These are phyloP conservation scores for Coemansia sp. DNA, from an alignment of 192 early-diverging fungal species.

Conservation along the genomic window DNA sequence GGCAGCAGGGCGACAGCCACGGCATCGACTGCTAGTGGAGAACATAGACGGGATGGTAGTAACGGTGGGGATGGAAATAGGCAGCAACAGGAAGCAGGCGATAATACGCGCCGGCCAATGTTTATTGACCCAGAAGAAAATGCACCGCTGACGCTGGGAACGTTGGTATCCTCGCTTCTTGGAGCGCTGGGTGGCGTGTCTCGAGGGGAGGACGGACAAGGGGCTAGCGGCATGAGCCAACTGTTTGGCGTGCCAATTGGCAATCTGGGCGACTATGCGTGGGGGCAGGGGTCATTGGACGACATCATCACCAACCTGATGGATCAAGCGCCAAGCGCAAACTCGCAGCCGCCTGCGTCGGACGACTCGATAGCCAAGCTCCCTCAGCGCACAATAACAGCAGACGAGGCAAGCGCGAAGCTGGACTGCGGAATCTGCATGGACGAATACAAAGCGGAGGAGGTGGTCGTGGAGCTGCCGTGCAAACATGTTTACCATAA, in stretches of 20 bases:
- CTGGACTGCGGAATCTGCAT: constrained; percentile 87
- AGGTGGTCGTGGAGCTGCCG: constrained; percentile 69
- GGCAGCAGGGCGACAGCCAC: background rate
- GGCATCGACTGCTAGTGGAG: background rate
- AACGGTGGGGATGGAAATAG: background rate
- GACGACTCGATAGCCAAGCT: constrained; percentile 74
- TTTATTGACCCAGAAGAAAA: constrained; percentile 52
- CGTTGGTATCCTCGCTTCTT: constrained; percentile 48
- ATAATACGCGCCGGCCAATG: constrained; percentile 33
- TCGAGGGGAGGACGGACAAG: constrained; percentile 33
- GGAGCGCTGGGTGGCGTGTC: constrained; percentile 38
- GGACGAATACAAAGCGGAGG: constrained; percentile 77
- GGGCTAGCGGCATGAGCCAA: constrained; percentile 17
- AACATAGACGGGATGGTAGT: background rate
- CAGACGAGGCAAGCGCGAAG: constrained; percentile 64
- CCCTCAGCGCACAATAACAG: constrained; percentile 56
- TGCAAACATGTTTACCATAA: constrained; percentile 92
- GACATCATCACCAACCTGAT: constrained; percentile 87
- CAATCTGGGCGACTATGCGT: constrained; percentile 83
- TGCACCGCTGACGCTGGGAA: constrained; percentile 41
- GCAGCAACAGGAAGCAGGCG: constrained; percentile 10
- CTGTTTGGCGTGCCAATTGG: constrained; percentile 57
- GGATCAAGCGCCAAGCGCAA: constrained; percentile 66
- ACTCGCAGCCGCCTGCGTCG: constrained; percentile 76
- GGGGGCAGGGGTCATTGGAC: constrained; percentile 80